Conservation (phyloP, 306 rosid species). For the Comarum palustre region DNA sequence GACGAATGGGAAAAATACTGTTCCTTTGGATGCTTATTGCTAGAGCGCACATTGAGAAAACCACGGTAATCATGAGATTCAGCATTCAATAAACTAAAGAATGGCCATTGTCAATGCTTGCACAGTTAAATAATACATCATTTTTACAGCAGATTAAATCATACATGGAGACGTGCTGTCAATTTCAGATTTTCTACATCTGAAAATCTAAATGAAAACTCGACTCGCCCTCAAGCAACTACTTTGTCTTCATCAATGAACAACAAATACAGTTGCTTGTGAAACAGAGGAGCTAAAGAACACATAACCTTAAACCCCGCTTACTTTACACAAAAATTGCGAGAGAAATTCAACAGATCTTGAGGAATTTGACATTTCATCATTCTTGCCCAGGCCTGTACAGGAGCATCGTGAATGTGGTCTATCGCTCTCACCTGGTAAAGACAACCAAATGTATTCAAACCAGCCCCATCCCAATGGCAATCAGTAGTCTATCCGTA, state of each 20-base stretch:
- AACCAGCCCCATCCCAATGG: not conserved
- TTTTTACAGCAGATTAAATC: not conserved
- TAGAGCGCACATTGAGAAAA: not conserved
- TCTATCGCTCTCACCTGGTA: conserved; percentile 14
- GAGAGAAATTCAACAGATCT: not conserved
- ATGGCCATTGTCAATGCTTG: conserved; percentile 36
- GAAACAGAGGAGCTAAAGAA: conserved; percentile 23
- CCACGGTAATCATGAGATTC: not conserved
- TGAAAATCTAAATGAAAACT: not conserved
- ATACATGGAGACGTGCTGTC: conserved; percentile 21
- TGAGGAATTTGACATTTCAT: not conserved
- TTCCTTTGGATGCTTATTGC: not conserved
- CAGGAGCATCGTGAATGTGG: conserved; percentile 19
- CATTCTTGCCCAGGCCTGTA: conserved; percentile 17
- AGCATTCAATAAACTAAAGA: conserved; percentile 9
- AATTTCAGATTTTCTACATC: conserved; percentile 1
- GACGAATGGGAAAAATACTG: not conserved
- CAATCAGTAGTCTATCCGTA: conserved; percentile 63
- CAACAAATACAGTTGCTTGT: conserved; percentile 15
- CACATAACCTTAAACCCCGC: conserved; percentile 35
- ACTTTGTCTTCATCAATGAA: not conserved
- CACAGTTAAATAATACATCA: conserved; percentile 29
- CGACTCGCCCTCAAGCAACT: not conserved
- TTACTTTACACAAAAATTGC: conserved; percentile 50
- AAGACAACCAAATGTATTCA: conserved; percentile 5